These are phyloP conservation scores for Fraxinus pennsylvanica DNA, from an alignment of 257 asterid genomes.

Conservation along the genomic window DNA sequence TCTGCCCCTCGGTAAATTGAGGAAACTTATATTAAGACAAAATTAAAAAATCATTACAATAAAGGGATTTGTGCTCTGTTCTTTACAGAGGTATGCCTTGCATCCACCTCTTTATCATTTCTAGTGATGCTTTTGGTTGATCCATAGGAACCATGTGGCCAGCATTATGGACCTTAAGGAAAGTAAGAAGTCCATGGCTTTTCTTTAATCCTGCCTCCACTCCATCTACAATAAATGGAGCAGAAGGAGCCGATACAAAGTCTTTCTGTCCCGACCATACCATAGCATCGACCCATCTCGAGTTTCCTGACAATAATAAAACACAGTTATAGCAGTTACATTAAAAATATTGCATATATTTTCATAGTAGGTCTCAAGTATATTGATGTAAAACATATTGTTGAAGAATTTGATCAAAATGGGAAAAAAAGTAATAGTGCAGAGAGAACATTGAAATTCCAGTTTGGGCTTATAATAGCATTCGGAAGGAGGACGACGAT, in stretches of 20 bases:
- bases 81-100: constrained; percentile 31
- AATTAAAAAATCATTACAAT: too few species aligned
- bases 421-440: too few species aligned
- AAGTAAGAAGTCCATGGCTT: constrained; percentile 57
- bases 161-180: constrained; percentile 63
- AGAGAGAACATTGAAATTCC: too few species aligned
- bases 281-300: constrained; percentile 68
- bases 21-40: not conserved
- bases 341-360: not conserved
- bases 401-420: too few species aligned
- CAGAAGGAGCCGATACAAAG: constrained; percentile 38
- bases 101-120: constrained; percentile 69
- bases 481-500: too few species aligned
- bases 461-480: too few species aligned
- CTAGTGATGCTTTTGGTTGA: constrained; percentile 64
- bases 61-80: not conserved
- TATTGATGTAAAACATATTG: too few species aligned
- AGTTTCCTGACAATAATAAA: constrained; percentile 53
- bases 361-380: not conserved
- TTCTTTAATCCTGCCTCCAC: constrained; percentile 50
- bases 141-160: constrained; percentile 93
- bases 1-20: not conserved
- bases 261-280: constrained; percentile 58
- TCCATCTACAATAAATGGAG: constrained; percentile 51
- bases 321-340: not conserved